phyloP scores from a whole-genome alignment of 257 asterid genomes.

The Verbascum thapsus region DNA sequence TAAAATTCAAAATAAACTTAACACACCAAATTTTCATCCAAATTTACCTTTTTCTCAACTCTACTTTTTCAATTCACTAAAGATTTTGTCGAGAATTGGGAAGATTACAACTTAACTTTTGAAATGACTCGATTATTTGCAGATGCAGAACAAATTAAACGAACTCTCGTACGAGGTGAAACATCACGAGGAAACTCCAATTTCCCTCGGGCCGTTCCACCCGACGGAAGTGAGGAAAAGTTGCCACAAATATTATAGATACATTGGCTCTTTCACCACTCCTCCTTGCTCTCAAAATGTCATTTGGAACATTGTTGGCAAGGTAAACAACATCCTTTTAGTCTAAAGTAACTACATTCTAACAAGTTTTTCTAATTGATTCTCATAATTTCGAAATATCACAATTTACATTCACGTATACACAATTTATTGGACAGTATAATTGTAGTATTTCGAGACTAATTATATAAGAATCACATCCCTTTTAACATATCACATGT shows the following conservation, averaged over 20 bases:
- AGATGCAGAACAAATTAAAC: slow-evolving; percentile 52
- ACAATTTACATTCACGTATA: no score
- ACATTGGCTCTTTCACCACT: slow-evolving; percentile 70
- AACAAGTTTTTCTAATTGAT: no score
- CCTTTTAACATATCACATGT: no score
- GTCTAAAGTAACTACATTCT: no score
- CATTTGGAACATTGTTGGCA: slow-evolving; percentile 61
- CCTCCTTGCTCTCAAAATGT: slow-evolving; percentile 81
- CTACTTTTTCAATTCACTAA: no score
- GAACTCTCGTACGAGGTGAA: slow-evolving; percentile 38
- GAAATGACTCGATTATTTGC: background rate
- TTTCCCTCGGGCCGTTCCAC: slow-evolving; percentile 46
- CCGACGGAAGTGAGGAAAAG: slow-evolving; percentile 52
- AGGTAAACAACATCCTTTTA: slow-evolving; percentile 36
- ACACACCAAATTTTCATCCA: no score
- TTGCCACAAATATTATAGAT: slow-evolving; percentile 60
- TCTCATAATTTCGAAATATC: no score
- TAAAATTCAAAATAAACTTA: no score
- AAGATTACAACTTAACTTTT: background rate
- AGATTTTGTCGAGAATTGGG: background rate
- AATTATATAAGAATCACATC: no score
- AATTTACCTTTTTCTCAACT: no score
- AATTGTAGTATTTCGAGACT: no score
- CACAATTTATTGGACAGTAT: no score
- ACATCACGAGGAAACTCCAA: slow-evolving; percentile 34